Evolutionary conservation across 257 asterid species (phyloP), one percentile per base, ranked within the genome.

Genomic region (Nicotiana tomentosiformis): DNA sequence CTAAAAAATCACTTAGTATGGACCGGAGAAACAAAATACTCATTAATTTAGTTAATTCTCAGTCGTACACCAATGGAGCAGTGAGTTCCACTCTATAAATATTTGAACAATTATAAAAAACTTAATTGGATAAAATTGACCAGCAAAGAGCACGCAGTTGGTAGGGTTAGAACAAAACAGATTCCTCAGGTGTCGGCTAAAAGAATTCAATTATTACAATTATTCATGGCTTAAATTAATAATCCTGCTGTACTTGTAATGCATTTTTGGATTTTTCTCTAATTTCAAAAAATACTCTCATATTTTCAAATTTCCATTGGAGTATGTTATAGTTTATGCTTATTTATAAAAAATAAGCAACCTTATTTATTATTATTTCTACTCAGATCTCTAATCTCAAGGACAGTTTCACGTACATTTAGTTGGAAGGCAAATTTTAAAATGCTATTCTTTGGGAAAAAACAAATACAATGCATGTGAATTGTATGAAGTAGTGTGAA

Each of bases 81-180:
- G 57, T 37, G 32, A 9, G 12, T 7, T 18, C 66, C 35, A 37
- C 30, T 51, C 33, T 4, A n/a, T 26, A 43, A 39, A 37, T 23
- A 12, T 67, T 46, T 68, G 68, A 66, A 82, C 66, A 9, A 32
- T 7, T 58, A 49, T 61, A 46, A 29, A 83, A 29, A 51, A 66
- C 4, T 43, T 43, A 39, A 37, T 55, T 77, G 76, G 79, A 82
- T 82, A 77, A 81, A 81, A 37, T 67, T 77, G 3, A 49, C 26
- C 29, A 29, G 86, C 84, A 67, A 58, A 33, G 20, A 7, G 15
- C 11, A 60, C 86, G 79, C 64, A 49, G 80, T 33, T 86, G 85
- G 89, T 90, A 90, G 89, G 91, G 77, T 86, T 83, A 78, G 68
- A 79, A 67, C 37, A 11, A 80, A 80, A 55, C 83, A 83, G 87